These are phyloP conservation scores for Daldinia sp. DNA, from an alignment of 2,329 filamentous ascomycete genomes.

Conservation along the genomic window DNA sequence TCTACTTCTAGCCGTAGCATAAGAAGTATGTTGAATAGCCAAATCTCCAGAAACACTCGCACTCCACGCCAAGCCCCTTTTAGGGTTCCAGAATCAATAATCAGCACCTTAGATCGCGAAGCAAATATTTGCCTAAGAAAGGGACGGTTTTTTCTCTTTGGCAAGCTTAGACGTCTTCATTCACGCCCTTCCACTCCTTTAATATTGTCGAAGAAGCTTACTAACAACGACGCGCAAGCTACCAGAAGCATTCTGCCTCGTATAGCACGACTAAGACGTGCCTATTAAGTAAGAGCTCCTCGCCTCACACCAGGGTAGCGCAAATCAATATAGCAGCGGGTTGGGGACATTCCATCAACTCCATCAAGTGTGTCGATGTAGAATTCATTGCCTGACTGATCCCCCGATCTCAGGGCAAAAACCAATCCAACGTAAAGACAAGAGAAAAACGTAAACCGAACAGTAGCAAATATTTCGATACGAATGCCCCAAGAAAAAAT, in stretches of 20 bases:
- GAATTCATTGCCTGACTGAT: slow-evolving; percentile 12
- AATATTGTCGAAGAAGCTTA: neutral
- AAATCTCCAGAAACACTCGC: slow-evolving; percentile 28
- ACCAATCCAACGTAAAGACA: slow-evolving; percentile 13
- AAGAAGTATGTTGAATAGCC: slow-evolving; percentile 10
- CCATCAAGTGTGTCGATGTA: slow-evolving; percentile 3
- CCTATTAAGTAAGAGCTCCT: slow-evolving; percentile 29
- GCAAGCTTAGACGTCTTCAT: neutral
- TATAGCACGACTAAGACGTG: slow-evolving; percentile 8
- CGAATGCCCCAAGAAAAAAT: slow-evolving; percentile 23
- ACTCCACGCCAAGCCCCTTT: slow-evolving; percentile 24
- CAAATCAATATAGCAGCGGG: neutral
- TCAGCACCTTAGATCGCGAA: neutral
- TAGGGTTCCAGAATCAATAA: slow-evolving; percentile 15
- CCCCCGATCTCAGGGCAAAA: slow-evolving; percentile 16
- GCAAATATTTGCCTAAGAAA: slow-evolving; percentile 5
- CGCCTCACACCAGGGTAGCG: slow-evolving; percentile 7
- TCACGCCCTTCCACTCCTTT: neutral
- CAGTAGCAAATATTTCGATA: slow-evolving; percentile 6
- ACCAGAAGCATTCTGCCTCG: slow-evolving; percentile 1
- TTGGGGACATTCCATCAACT: neutral
- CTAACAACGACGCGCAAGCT: neutral
- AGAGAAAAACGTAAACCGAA: slow-evolving; percentile 22
- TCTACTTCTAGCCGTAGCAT: neutral
- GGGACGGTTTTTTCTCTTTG: neutral